Evolutionary conservation across 2,329 filamentous ascomycete species (phyloP), one percentile per base, ranked within the genome.

Genomic region (Pyricularia pennisetigena): DNA sequence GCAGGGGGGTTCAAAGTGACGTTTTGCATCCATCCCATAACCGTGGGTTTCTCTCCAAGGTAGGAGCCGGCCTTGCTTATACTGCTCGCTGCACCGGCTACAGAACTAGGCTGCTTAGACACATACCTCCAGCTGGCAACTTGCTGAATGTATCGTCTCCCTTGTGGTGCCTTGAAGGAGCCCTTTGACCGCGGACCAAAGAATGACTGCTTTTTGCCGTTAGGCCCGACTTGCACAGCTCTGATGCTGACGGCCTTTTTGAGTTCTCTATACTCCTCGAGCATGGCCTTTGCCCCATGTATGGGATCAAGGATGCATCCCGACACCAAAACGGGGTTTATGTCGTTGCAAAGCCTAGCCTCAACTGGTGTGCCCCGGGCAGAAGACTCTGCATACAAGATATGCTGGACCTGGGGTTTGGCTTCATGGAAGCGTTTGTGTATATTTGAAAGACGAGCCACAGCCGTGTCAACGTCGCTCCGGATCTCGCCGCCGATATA

Each of bases 231-330:
- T 49, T 49, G 41, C 41, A 49, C 16, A 16, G 41, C 41, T 49
- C 41, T n/a, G 10, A 49, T n/a, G 20, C 73, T 74, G 2, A 70
- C 72, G 0, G 70, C 72, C 24, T 69, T 67, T 62, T 74, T 74
- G 16, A 76, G 49, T 5, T 49, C 59, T 14, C 67, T 29, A 64
- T 75, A 75, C 1, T 57, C 41, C 1, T 68, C 69, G 20, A 73
- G 68, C 29, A 54, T 69, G 24, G 68, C 49, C n/a, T 10, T n/a
- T 4, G n/a, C 2, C 16, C 16, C 41, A 49, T 49, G 41, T 9
- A n/a, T 57, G 1, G 72, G 72, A 65, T 78, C 75, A 14, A 77
- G 67, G 16, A 78, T 71, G 24, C 74, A 75, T 14, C 75, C 75
- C 0, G 70, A 71, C 2, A 72, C 69, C 35, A 78, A 71, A 54